Conservation (phyloP, 2,329 filamentous ascomycete species). For the Cytospora schulzeri region DNA sequence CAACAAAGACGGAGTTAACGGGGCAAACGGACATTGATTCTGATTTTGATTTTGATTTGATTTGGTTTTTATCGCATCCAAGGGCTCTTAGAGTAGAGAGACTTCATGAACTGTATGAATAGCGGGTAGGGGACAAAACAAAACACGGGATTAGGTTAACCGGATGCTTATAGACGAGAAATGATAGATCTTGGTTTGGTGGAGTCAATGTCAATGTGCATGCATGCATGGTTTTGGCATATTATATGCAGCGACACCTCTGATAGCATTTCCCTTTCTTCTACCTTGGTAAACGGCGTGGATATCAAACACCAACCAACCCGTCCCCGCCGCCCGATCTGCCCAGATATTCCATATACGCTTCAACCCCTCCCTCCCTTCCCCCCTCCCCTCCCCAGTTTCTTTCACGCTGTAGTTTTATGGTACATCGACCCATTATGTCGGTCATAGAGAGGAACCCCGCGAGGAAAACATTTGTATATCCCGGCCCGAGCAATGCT, state of each 20-base stretch:
- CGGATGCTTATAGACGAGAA: neutral
- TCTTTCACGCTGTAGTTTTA: neutral
- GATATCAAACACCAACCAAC: neutral
- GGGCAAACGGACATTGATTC: neutral
- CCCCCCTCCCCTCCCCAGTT: too few relatives aligned
- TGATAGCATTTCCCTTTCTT: neutral
- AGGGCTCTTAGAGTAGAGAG: neutral
- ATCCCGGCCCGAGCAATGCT: neutral
- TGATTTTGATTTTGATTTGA: too few relatives aligned
- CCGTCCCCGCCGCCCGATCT: neutral
- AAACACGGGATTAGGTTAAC: neutral
- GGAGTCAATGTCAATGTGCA: neutral
- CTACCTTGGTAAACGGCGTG: neutral
- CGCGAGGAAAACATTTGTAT: neutral
- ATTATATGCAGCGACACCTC: neutral
- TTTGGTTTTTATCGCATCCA: neutral
- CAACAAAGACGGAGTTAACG: constrained; percentile 21
- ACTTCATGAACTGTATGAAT: neutral
- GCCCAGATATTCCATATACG: neutral
- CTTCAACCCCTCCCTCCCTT: neutral
- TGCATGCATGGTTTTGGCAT: neutral
- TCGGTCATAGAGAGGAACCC: neutral
- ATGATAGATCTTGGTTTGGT: neutral
- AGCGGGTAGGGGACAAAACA: neutral
- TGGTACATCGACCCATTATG: neutral